Evolutionary conservation across 345 rosid species (phyloP), one percentile per base, ranked within the genome.

Genomic region (Populus euphratica): DNA sequence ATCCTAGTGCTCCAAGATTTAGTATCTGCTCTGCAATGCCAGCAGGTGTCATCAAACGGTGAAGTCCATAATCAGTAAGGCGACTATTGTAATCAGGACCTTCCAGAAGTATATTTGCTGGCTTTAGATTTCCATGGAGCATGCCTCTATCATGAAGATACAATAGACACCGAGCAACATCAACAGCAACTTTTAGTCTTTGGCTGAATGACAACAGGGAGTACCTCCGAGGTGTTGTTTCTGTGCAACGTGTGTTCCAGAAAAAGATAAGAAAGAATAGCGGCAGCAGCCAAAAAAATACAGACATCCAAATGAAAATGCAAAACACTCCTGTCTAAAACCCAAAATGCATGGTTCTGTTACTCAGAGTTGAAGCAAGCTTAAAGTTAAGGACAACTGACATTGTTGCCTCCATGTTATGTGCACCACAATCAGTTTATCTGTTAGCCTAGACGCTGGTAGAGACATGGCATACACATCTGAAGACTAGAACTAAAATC

Each of bases 1-100:
- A 95, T 25, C 99, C 99, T 4, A 95, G 92, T 16, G 99, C 99
- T 73, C 96, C 93, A n/a, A 95, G 83, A 77, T 91, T 95, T 71
- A 93, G 73, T 73, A 90, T 87, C 87, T 95, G 99, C 81, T 95
- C 99, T 0, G 93, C 92, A 66, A 89, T 86, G 64, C 99, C 98
- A 78, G 93, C 78, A 25, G 91, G 83, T 27, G 93, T 89, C 99
- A 95, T 93, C 68, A 95, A 84, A 69, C 97, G 93, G 83, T 93
- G 94, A 66, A 95, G 92, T 41, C 98, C 87, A 47, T 93, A 92
- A 76, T 95, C 99, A 0, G 96, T 87, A 23, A 93, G 86, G 67
- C 80, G 83, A 68, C 84, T 91, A 14, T 80, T 71, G 73, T 87
- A 86, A 17, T 88, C 84, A 1, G 88, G 86, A 59, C 86, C 89